Percentiles rank a stretch among this genome's conserved stretches.
phyloP scores from a whole-genome alignment of 768 basidiomycete genomes.

The Rubroboletus pulcherrimus region DNA sequence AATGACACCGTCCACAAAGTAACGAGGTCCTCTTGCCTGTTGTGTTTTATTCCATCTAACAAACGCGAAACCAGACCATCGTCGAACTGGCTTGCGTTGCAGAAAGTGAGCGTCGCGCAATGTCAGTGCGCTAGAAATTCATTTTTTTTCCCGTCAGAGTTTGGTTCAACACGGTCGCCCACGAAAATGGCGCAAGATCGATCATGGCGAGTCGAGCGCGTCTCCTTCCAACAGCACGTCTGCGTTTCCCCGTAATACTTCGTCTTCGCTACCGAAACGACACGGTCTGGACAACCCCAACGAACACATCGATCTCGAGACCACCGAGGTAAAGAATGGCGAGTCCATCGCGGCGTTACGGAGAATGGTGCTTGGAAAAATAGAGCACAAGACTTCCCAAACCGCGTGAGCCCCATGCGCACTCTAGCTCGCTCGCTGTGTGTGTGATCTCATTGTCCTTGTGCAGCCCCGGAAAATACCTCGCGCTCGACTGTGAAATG shows the following conservation, averaged over 20 bases:
- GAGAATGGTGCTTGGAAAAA: constrained; percentile 50
- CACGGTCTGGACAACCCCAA: neutral
- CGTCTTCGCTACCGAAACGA: constrained; percentile 1
- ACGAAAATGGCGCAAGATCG: constrained; percentile 20
- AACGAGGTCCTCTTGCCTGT: constrained; percentile 6
- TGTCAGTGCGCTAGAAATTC: neutral
- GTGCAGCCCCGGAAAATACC: constrained; percentile 61
- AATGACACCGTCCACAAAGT: constrained; percentile 13
- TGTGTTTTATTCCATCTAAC: constrained; percentile 2
- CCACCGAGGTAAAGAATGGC: constrained; percentile 38
- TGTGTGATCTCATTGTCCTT: neutral
- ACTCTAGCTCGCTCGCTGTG: too few species aligned
- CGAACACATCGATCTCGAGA: constrained; percentile 17
- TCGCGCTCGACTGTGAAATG: constrained; percentile 81
- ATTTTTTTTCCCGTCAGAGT: neutral
- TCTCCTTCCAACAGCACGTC: neutral
- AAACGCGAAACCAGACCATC: constrained; percentile 33
- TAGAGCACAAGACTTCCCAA: constrained; percentile 39
- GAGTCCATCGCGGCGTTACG: constrained; percentile 46
- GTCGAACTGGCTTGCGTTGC: constrained; percentile 54
- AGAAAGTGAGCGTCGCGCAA: constrained; percentile 39
- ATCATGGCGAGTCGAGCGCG: neutral
- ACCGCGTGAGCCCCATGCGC: constrained; percentile 39
- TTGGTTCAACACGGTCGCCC: constrained; percentile 8
- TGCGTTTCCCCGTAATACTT: constrained; percentile 2